A percentile compares a stretch with the other conserved stretches of the same genome.
Evolutionary conservation across 345 rosid genomes (phyloP).

Genomic region (Brassica cretica): DNA sequence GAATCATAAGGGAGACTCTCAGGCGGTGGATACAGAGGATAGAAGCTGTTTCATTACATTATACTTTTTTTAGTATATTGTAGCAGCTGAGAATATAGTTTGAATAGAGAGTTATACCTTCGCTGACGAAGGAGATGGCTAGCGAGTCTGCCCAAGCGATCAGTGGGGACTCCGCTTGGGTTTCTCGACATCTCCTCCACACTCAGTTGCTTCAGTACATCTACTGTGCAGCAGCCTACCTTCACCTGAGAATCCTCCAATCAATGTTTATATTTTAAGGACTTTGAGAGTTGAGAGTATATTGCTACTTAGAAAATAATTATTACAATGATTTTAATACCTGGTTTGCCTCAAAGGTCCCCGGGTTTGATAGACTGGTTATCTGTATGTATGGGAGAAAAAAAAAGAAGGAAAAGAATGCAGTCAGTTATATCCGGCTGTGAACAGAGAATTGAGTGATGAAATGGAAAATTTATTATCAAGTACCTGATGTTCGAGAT

Average conservation of each 20-base stretch:
- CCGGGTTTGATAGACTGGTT: slow-evolving; percentile 73
- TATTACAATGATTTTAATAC: slow-evolving; percentile 38
- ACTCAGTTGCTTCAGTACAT: slow-evolving; percentile 81
- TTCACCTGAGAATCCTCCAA: slow-evolving; percentile 56
- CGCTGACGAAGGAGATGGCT: slow-evolving; percentile 72
- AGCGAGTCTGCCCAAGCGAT: slow-evolving; percentile 87
- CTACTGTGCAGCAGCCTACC: slow-evolving; percentile 88
- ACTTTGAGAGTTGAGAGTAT: not conserved
- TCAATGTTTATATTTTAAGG: not conserved
- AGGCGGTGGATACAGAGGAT: slow-evolving; percentile 84
- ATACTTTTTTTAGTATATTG: not conserved
- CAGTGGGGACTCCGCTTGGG: slow-evolving; percentile 59
- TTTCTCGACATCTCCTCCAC: slow-evolving; percentile 81
- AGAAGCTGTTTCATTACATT: slow-evolving; percentile 56
- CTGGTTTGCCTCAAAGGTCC: slow-evolving; percentile 76
- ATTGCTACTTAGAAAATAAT: not conserved
- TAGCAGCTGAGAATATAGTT: slow-evolving; percentile 1
- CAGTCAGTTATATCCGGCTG: not conserved
- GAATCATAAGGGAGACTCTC: slow-evolving; percentile 78
- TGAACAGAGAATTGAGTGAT: not conserved
- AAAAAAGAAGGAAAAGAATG: not conserved
- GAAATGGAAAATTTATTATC: slow-evolving; percentile 8
- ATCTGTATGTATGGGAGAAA: slow-evolving; percentile 47
- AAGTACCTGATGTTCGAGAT: slow-evolving; percentile 63
- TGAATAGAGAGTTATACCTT: slow-evolving; percentile 43